Conservation (phyloP, 2,329 filamentous ascomycete genomes). For the Phialemonium atrogriseum region DNA sequence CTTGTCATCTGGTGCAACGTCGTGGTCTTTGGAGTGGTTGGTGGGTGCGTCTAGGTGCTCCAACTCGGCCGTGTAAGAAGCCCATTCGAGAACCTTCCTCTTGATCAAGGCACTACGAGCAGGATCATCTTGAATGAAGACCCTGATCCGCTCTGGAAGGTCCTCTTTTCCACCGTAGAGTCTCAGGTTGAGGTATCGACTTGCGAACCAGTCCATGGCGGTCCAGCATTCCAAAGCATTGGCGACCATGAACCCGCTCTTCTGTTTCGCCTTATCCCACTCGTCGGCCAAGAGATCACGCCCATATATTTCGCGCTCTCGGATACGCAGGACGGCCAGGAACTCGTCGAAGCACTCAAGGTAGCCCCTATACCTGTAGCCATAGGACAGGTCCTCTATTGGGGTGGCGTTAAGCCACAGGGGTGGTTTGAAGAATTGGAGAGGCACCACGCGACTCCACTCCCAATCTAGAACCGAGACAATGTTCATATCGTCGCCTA, state of each 20-base stretch:
- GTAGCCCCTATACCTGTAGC: constrained; percentile 6
- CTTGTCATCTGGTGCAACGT: too few relatives aligned
- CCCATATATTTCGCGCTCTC: constrained; percentile 10
- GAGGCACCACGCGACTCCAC: constrained; percentile 17
- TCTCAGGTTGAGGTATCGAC: constrained; percentile 8
- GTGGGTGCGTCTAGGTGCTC: too few relatives aligned
- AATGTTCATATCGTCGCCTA: constrained; percentile 8
- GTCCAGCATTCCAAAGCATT: constrained; percentile 14
- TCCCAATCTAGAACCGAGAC: constrained; percentile 17
- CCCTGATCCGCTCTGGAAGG: neutral
- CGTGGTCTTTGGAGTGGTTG: too few relatives aligned
- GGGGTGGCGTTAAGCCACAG: constrained; percentile 10
- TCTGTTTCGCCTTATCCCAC: constrained; percentile 10
- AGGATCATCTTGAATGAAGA: constrained; percentile 3
- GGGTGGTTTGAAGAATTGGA: constrained; percentile 16
- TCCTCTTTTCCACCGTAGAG: constrained; percentile 3
- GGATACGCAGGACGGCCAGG: constrained; percentile 7
- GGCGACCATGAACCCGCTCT: constrained; percentile 12
- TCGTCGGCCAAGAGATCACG: constrained; percentile 11
- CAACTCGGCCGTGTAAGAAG: too few relatives aligned
- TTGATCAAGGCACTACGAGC: neutral
- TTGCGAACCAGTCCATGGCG: constrained; percentile 6
- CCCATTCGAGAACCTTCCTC: too few relatives aligned
- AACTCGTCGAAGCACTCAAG: constrained; percentile 9
- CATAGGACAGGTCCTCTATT: neutral